phyloP scores from a whole-genome alignment of 306 rosid genomes.

The Acacia crassicarpa region DNA sequence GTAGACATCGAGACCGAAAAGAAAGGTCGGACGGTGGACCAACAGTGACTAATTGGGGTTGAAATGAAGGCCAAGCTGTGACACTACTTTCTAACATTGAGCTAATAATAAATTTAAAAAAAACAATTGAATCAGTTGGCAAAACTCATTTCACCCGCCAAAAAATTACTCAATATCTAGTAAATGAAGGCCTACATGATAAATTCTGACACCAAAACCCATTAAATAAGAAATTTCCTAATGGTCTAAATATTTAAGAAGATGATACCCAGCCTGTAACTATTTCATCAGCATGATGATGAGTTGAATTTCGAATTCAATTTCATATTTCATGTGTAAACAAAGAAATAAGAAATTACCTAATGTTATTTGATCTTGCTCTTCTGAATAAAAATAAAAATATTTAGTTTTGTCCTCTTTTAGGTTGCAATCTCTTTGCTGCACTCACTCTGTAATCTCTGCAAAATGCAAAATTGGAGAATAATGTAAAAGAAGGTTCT shows the following conservation, averaged over 20 bases:
- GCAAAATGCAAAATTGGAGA: not conserved
- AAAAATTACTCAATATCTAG: no score
- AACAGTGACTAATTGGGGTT: no score
- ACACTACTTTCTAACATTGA: no score
- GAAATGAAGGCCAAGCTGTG: no score
- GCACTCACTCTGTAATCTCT: not conserved
- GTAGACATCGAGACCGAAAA: no score
- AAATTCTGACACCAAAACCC: constrained; percentile 9
- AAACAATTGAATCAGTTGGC: no score
- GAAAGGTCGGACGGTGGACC: no score
- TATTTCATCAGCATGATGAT: not conserved
- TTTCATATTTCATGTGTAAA: no score
- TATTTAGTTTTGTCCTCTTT: constrained; percentile 8
- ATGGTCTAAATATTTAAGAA: not conserved
- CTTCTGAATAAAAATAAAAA: not conserved
- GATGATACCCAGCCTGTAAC: not conserved
- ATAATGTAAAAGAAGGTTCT: not conserved
- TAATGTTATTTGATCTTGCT: constrained; percentile 8
- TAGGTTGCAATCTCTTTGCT: constrained; percentile 15
- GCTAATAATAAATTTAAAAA: no score
- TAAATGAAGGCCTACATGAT: constrained; percentile 28
- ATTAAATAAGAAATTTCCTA: constrained; percentile 8
- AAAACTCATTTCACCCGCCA: no score
- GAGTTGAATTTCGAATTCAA: not conserved
- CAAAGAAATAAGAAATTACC: not conserved